A percentile compares a stretch with the other conserved stretches of the same genome.
These are phyloP conservation scores for Yamadazyma triangularis DNA, from an alignment of 1,139 yeast species.

Conservation along the genomic window DNA sequence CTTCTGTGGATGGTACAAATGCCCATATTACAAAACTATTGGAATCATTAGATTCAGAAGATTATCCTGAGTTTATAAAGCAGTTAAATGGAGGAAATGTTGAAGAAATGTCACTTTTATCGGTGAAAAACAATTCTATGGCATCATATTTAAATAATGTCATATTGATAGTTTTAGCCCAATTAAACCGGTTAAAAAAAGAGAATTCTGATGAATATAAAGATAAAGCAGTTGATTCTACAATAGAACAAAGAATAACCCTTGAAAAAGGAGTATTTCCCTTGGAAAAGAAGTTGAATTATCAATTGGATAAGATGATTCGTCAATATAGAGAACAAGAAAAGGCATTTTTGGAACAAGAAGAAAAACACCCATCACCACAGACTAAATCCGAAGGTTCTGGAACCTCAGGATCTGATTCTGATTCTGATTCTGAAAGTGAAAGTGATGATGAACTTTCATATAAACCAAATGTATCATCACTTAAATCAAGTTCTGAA, in stretches of 20 bases:
- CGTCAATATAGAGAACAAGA: too few species aligned
- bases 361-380: too few species aligned
- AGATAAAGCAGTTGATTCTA: constrained; percentile 44
- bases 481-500: too few species aligned
- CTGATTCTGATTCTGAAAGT: constrained; percentile 34
- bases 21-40: too few species aligned
- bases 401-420: too few species aligned
- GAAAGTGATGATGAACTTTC: constrained; percentile 51
- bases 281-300: constrained; percentile 76
- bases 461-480: constrained; percentile 66
- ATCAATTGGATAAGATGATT: constrained; percentile 86
- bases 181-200: constrained; percentile 37
- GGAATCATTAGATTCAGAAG: too few species aligned
- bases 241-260: constrained; percentile 71
- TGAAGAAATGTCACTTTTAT: constrained; percentile 69
- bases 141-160: constrained; percentile 73
- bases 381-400: too few species aligned
- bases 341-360: too few species aligned
- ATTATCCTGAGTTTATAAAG: too few species aligned
- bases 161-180: constrained; percentile 51
- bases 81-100: too few species aligned
- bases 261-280: constrained; percentile 92
- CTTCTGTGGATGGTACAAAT: too few species aligned
- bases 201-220: constrained; percentile 22
- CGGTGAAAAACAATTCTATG: constrained; percentile 73